Base-by-base conservation (phyloP, 1,139 yeast genomes). In the Suhomyces panamericanus region DNA sequence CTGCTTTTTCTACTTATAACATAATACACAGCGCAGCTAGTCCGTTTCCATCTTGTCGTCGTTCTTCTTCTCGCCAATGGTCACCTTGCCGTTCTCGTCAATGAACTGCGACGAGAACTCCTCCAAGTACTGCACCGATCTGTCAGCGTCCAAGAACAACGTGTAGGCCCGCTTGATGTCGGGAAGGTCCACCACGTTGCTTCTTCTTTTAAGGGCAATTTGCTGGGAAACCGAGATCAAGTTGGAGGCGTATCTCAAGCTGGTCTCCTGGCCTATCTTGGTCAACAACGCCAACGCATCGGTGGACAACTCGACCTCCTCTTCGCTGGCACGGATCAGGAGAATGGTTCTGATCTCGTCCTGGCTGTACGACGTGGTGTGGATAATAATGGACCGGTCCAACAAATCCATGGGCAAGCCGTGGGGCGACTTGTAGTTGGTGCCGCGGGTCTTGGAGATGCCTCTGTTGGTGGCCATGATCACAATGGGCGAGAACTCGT, bases 381-480 rank as follows among this genome's bases (percentile, higher is more conserved):
- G 89, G 54, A 95, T 90, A 50, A 95, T 93, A 55, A 95, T 89
- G 32, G 95, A 81, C 63, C 99, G 81, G 68, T 95, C 99, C 57
- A 95, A 81, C 59, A 95, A 75, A 72, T 95, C 99, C 55, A 87
- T 77, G 39, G 99, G 99, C 52, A 95, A 75, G 9, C 99, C 99
- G 65, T 95, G 99, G 26, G 99, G 96, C 1, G 96, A 87, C 68
- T 84, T 87, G 73, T 90, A 89, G 64, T 81, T 85, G 27, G 99
- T 90, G 43, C 99, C 99, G 59, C 98, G 81, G 12, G 96, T 90
- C 53, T 78, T 85, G 14, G 96, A 81, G 47, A 93, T 80, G 40
- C 99, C 99, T 64, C 98, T 79, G 70, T 95, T 95, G 36, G 99
- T 93, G 31, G 99, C 99, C 98, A 95, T 93, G 50, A 95, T 87